These are phyloP conservation scores for Penicillium aurantiogriseum DNA, from an alignment of 2,329 filamentous ascomycete species.

Conservation along the genomic window DNA sequence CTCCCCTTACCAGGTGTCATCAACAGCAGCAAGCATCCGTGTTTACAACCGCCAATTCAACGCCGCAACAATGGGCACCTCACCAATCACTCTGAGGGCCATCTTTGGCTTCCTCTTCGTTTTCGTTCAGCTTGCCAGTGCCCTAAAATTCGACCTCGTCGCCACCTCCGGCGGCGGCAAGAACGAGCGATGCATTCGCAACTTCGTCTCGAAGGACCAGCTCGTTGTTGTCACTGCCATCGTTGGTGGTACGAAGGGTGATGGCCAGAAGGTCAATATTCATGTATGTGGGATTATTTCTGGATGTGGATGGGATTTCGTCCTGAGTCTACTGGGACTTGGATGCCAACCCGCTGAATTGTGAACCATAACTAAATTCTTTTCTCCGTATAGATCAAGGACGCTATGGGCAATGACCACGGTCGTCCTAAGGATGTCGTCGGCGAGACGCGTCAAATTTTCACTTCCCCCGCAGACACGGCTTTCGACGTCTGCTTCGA, in stretches of 20 bases:
- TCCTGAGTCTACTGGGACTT: background rate
- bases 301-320: background rate
- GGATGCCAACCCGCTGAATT: background rate
- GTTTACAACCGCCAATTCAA: conserved; percentile 28
- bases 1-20: conserved; percentile 38
- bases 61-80: conserved; percentile 32
- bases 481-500: conserved; percentile 97
- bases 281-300: conserved; percentile 58
- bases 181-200: conserved; percentile 87
- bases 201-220: conserved; percentile 90
- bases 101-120: conserved; percentile 35
- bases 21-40: conserved; percentile 26
- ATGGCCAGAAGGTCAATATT: conserved; percentile 93
- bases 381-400: conserved; percentile 68
- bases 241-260: conserved; percentile 78
- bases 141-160: conserved; percentile 90
- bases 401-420: conserved; percentile 95
- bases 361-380: conserved; percentile 7
- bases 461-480: conserved; percentile 87
- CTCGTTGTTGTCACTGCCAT: conserved; percentile 93
- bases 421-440: conserved; percentile 85
- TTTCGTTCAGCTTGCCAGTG: conserved; percentile 48
- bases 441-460: conserved; percentile 88
- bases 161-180: conserved; percentile 63
- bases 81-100: conserved; percentile 32